Evolutionary conservation across 2,329 filamentous ascomycete genomes (phyloP), one percentile per base, ranked within the genome.

Genomic region (Rutstroemia sp.): DNA sequence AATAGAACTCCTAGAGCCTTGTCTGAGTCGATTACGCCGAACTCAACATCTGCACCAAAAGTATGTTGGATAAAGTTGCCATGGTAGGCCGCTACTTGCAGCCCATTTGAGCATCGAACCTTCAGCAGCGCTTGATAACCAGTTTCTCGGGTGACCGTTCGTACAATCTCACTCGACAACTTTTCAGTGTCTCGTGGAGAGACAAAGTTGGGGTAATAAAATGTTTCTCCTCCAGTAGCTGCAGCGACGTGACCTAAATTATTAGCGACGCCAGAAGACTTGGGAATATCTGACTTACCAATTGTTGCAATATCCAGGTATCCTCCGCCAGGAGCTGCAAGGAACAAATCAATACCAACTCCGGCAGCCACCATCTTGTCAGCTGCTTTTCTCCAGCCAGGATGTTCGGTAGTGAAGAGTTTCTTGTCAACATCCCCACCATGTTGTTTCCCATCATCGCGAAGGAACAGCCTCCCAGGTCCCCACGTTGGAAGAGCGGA

Each of bases 41-140:
- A 89, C 70, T 99, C 92, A 46, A 99, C 81, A 72, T 99, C 94
- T 3, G 92, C 91, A 10, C 91, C 92, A 68, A 96, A 95, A 0
- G 89, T 94, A 73, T 96, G 91, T 69, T 99, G 94, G 51, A 95
- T 82, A 69, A 97, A 99, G 73, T 95, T 96, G 63, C 94, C 94
- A 67, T 96, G 90, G 69, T 99, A 99, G n/a, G 84, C 83, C 16
- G 90, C 85, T 16, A 99, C 87, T 70, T 99, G 94, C 52, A 99
- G 78, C 18, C 94, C 94, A 66, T 96, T 99, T 18, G 92, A 96
- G 75, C 94, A 99, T 60, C 94, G 87, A 57, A 99, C 92, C 77
- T 99, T 99, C 90, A 99, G 95, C 65, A 99, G 77, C 19, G 91
- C 91, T 72, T 96, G 92, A 75, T 90, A 97, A 21, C 94, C 94